Evolutionary conservation across 768 basidiomycete genomes (phyloP), one percentile per base, ranked within the genome.

Genomic region (Amanita muscaria): DNA sequence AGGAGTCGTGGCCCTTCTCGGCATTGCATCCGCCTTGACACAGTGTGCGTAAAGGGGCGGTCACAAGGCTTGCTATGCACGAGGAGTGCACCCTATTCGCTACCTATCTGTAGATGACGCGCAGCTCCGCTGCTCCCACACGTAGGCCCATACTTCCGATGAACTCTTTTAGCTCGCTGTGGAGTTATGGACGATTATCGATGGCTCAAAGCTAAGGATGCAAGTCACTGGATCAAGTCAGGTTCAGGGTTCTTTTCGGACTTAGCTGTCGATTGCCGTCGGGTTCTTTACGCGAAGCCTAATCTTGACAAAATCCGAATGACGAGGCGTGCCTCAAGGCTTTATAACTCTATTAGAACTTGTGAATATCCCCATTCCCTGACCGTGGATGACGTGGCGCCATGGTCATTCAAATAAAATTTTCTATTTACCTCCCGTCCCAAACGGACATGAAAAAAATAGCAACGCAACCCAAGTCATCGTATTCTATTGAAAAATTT

Each of bases 201-300:
- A 29, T 29, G 27, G 27, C 27, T 6, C 12, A 29, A 29, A 12
- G n/a, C n/a, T n/a, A n/a, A n/a, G n/a, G n/a, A n/a, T n/a, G n/a
- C n/a, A n/a, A n/a, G n/a, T n/a, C n/a, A n/a, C n/a, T n/a, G n/a
- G n/a, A n/a, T n/a, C n/a, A n/a, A n/a, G n/a, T n/a, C n/a, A n/a
- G n/a, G n/a, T n/a, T n/a, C 27, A 29, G 6, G 27, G 27, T n/a
- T 25, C 31, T 31, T 27, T 42, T 19, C 41, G 41, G 41, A 42
- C 22, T 32, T 42, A 42, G 33, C 16, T 42, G 16, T 29, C 40
- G 19, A 42, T 34, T 33, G 21, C 41, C 41, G 41, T 42, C 21
- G 31, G 22, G 39, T 24, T 22, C 40, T 30, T 11, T 5, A 18
- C 6, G 27, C 27, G 12, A 29, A 29, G 27, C 27, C n/a, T n/a